Base-by-base conservation (phyloP, 2,329 filamentous ascomycete species). In the Monilinia fructicola region DNA sequence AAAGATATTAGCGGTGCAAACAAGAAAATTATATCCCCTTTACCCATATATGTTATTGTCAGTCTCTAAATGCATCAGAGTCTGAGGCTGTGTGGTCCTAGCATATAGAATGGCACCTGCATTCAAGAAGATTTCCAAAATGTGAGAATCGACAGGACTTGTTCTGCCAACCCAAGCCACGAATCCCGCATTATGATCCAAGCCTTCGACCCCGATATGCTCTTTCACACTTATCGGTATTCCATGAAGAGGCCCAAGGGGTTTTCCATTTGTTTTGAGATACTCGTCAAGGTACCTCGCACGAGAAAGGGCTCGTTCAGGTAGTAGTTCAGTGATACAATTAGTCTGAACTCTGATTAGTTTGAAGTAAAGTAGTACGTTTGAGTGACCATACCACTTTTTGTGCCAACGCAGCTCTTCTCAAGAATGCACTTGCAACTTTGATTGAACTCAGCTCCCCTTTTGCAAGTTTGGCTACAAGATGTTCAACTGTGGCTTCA, bases 161-260 rank as follows among this genome's bases (percentile, higher is more conserved):
- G 80, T 76, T 14, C 73, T 78, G 35, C 81, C 82, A 61, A 82
- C 81, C 78, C 81, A 84, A 2, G 76, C 73, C 11, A 84, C 76
- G 70, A 81, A 86, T 0, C 81, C 82, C 16, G 79, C 81, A 67
- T 83, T 83, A 23, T 79, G 72, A 67, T 82, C 79, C 2, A 82
- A 74, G 1, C 78, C 82, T 70, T 81, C 78, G 70, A 86, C 79
- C 1, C 78, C 78, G 18, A 84, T 71, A 68, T 85, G 83, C 70
- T 86, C 85, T 72, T 86, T 83, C 31, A 81, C 77, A 63, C 79
- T 81, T 52, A 83, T 83, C 0, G 85, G 85, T 2, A 87, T 74
- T 26, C 78, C 78, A 65, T 79, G 77, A 1, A 80, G 72, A 16
- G 78, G 76, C 0, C 78, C 78, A n/a, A 77, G 44, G 3, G 76